Evolutionary conservation across 208 protist genomes (phyloP), one percentile per base, ranked within the genome.

Genomic region (Wallacemonas sp.): DNA sequence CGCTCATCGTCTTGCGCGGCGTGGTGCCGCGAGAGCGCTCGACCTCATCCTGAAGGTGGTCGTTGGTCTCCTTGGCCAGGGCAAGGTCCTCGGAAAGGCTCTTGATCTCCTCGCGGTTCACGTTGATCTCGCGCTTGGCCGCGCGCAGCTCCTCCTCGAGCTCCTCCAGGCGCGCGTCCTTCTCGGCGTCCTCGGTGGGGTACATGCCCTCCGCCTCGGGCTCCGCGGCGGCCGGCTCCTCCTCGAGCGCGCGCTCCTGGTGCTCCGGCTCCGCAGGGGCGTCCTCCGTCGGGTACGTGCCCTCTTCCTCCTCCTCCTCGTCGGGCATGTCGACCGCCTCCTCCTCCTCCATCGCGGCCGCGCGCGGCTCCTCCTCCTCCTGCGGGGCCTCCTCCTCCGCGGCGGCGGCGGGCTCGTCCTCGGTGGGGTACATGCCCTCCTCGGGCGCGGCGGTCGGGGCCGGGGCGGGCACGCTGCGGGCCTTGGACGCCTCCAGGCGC

Each of bases 41-140:
- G 7, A 45, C 33, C 57, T 59, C 52, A 0, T 59, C 52, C 31
- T 44, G 7, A 7, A 59, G 52, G 18, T 36, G 5, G n/a, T 59
- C 36, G 52, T 59, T 59, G 29, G 16, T 4, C 32, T 42, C 20
- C 52, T 59, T 59, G 32, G 52, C 52, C 0, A 41, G 31, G 31
- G 52, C 57, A 16, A 70, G 50, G 33, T 70, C 65, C 38, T 64
- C 59, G 3, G 54, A 39, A 5, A 70, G 52, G 57, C 54, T 70
- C 28, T 22, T 54, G 39, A 70, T 45, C 42, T 61, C 65, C 55
- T 70, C 65, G 31, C 44, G 52, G 65, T 70, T 70, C 41, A 70
- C 41, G 55, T 26, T 12, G 26, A 29, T 55, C 52, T 62, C 49
- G 42, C 65, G 65, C 50, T 70, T 57, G 18, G 52, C 49, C 39